These are phyloP conservation scores for Ophiostoma montium DNA, from an alignment of 2,329 filamentous ascomycete species.

Conservation along the genomic window DNA sequence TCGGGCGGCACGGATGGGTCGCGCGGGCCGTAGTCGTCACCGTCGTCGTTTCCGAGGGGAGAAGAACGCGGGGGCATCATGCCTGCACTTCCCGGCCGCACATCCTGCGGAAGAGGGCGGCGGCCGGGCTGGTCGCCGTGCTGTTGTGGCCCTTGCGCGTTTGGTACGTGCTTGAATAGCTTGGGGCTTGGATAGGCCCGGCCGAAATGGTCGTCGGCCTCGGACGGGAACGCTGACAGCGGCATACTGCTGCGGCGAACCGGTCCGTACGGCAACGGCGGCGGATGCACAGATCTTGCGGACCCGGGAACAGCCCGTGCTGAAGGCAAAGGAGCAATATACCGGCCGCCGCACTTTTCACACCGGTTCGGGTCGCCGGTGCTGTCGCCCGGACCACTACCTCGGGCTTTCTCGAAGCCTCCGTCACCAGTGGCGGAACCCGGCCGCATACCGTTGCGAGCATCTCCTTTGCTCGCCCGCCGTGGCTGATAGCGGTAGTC, in stretches of 20 bases:
- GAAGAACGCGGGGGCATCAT: background rate
- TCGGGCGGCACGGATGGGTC: conserved; percentile 36
- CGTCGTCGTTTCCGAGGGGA: conserved; percentile 12
- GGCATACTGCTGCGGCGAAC: background rate
- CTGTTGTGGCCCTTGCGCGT: background rate
- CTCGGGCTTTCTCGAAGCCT: conserved; percentile 5
- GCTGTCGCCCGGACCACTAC: conserved; percentile 11
- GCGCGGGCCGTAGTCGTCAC: conserved; percentile 20
- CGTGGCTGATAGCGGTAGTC: conserved; percentile 90
- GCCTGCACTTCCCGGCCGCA: no score
- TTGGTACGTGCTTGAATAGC: background rate
- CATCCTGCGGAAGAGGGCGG: conserved; percentile 6
- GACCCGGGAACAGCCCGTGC: conserved; percentile 16
- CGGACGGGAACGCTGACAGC: background rate
- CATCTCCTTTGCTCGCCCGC: conserved; percentile 33
- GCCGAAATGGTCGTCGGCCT: background rate
- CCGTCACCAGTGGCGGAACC: conserved; percentile 11
- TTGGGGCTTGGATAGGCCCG: background rate
- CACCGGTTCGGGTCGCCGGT: conserved; percentile 37
- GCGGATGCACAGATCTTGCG: background rate
- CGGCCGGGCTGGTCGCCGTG: background rate
- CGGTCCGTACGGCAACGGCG: background rate
- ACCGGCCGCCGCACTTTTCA: conserved; percentile 56
- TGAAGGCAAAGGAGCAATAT: conserved; percentile 47
- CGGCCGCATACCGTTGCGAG: background rate